phyloP scores from a whole-genome alignment of 1,284 basidiomycete species.

The Grifola frondosa region DNA sequence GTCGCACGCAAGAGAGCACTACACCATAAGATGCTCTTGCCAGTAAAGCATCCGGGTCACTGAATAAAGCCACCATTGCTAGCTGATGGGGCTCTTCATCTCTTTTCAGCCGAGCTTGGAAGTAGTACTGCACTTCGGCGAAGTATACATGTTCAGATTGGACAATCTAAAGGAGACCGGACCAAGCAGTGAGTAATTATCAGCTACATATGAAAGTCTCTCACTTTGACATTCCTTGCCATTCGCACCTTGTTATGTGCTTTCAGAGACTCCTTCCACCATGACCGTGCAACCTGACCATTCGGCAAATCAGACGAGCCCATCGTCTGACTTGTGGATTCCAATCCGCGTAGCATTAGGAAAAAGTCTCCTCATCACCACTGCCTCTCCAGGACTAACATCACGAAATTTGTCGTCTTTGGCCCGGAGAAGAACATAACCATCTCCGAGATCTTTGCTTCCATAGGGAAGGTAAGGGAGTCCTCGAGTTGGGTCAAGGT shows the following conservation, averaged over 20 bases:
- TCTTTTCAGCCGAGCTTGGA: not conserved
- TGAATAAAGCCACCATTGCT: slow-evolving; percentile 11
- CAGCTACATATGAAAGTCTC: not conserved
- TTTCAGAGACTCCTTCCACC: slow-evolving; percentile 12
- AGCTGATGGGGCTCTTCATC: not conserved
- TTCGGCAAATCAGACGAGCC: slow-evolving; percentile 15
- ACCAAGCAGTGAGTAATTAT: not conserved
- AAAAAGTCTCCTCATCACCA: too few species aligned
- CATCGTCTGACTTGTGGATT: slow-evolving; percentile 5
- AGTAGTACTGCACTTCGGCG: slow-evolving; percentile 10
- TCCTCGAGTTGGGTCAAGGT: slow-evolving; percentile 1
- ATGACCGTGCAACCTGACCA: slow-evolving; percentile 17
- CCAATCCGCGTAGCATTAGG: not conserved
- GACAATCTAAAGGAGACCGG: not conserved
- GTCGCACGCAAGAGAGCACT: slow-evolving; percentile 6
- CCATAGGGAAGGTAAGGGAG: not conserved
- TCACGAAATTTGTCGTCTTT: not conserved
- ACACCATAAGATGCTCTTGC: too few species aligned
- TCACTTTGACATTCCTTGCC: slow-evolving; percentile 21
- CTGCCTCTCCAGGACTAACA: too few species aligned
- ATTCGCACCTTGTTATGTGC: not conserved
- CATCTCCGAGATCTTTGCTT: slow-evolving; percentile 8
- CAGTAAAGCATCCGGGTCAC: not conserved
- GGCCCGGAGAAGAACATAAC: slow-evolving; percentile 5
- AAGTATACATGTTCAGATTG: not conserved